A percentile compares a stretch with the other conserved stretches of the same genome.
Conservation (phyloP, 1,284 basidiomycete species). For the Pseudozyma thailandica region DNA sequence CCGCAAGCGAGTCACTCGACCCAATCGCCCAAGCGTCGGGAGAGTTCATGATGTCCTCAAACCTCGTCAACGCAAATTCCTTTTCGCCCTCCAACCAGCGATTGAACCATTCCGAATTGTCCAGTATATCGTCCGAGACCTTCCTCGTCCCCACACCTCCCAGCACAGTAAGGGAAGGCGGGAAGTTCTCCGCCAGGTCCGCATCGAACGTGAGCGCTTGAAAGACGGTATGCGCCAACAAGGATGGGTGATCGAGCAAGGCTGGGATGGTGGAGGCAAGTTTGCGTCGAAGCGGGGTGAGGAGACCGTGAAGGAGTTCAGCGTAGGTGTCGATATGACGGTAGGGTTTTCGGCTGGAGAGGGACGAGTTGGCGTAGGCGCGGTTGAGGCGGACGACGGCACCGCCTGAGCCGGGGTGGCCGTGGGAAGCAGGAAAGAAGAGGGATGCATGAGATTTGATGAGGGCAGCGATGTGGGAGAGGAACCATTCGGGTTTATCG, state of each 20-base stretch:
- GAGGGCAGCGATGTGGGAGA: slow-evolving; percentile 84
- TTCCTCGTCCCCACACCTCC: slow-evolving; percentile 28
- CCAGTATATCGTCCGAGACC: slow-evolving; percentile 78
- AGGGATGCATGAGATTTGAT: slow-evolving; percentile 69
- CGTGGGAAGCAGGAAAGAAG: slow-evolving; percentile 74
- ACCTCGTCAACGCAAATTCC: slow-evolving; percentile 81
- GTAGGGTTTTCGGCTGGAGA: slow-evolving; percentile 76
- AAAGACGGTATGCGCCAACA: slow-evolving; percentile 94
- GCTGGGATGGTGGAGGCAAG: slow-evolving; percentile 72
- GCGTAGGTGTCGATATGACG: slow-evolving; percentile 50
- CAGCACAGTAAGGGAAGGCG: slow-evolving; percentile 49
- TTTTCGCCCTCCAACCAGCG: slow-evolving; percentile 76
- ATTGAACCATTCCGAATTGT: slow-evolving; percentile 86
- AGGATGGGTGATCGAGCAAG: slow-evolving; percentile 80
- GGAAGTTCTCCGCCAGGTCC: slow-evolving; percentile 72
- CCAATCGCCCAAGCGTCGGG: slow-evolving; percentile 88
- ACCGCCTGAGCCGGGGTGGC: slow-evolving; percentile 20
- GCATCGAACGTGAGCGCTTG: slow-evolving; percentile 89
- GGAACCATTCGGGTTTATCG: slow-evolving; percentile 98
- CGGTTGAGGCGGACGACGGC: slow-evolving; percentile 13
- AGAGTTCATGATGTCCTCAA: slow-evolving; percentile 81
- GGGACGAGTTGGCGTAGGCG: slow-evolving; percentile 78
- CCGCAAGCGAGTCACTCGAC: slow-evolving; percentile 73
- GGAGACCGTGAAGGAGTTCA: slow-evolving; percentile 60
- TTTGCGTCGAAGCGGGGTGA: slow-evolving; percentile 56